Conservation (phyloP, 768 basidiomycete genomes). For the Podaxis carcinomalis region DNA sequence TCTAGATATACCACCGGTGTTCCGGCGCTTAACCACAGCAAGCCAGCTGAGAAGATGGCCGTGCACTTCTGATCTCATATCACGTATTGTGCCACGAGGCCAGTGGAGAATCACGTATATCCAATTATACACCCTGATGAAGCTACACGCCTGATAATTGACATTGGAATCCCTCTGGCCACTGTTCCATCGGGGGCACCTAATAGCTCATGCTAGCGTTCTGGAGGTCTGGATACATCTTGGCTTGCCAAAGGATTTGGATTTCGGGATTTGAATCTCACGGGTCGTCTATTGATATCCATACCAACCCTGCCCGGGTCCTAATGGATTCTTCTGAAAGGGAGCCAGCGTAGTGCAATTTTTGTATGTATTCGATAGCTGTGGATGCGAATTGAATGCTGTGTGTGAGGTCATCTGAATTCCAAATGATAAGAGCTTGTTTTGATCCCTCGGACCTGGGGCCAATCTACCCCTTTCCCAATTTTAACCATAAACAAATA, state of each 20-base stretch:
- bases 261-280: no score
- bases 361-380: neutral
- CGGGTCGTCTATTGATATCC: no score
- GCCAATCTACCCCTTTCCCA: neutral
- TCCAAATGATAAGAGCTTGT: neutral
- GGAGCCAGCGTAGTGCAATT: neutral
- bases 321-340: no score
- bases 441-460: neutral
- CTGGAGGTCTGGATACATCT: neutral
- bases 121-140: neutral
- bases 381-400: neutral
- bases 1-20: neutral
- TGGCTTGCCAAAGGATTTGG: neutral
- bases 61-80: neutral
- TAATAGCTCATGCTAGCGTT: neutral
- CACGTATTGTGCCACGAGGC: constrained; percentile 1
- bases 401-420: neutral
- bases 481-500: neutral
- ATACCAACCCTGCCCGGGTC: no score
- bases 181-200: neutral
- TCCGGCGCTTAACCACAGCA: neutral
- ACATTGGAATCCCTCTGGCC: neutral
- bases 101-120: neutral
- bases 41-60: neutral
- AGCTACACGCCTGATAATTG: neutral